Percentiles rank a stretch among this genome's conserved stretches.
Conservation (phyloP, 208 protist species). For the Crithidia mellificae region DNA sequence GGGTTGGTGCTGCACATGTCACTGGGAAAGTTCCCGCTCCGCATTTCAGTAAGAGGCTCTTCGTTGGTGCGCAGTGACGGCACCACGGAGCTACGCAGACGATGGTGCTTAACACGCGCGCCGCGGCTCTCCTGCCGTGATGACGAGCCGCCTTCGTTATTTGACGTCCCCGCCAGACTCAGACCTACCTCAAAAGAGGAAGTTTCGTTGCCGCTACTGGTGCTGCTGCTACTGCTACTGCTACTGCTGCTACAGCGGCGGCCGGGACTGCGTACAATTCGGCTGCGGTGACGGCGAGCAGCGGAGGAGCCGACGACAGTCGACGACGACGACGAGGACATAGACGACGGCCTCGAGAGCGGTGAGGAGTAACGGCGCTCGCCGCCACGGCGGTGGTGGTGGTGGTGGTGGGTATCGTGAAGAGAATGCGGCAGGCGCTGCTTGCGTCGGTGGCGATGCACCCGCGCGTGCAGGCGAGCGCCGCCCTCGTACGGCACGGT, state of each 20-base stretch:
- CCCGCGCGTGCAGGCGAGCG: conserved; percentile 2
- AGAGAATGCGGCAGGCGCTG: too few species aligned
- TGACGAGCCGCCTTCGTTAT: too few species aligned
- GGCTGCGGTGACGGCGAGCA: too few species aligned
- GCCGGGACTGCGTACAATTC: too few species aligned
- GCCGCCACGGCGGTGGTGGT: background rate
- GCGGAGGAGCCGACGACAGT: too few species aligned
- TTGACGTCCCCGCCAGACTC: too few species aligned
- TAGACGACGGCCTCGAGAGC: background rate
- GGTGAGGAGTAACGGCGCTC: conserved; percentile 2
- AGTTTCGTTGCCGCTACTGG: background rate
- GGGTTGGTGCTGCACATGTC: background rate
- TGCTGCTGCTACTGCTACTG: background rate
- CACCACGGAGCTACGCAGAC: background rate
- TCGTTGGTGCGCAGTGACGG: background rate
- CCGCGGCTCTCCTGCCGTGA: too few species aligned
- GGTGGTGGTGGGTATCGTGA: too few species aligned
- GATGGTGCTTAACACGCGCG: background rate
- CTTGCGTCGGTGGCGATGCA: too few species aligned
- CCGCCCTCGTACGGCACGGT: background rate
- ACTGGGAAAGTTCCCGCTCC: too few species aligned
- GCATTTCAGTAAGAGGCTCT: background rate
- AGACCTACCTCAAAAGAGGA: too few species aligned
- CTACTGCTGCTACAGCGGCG: background rate
- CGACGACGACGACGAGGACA: conserved; percentile 5